Evolutionary conservation across 2,329 filamentous ascomycete genomes (phyloP).

Genomic region (Aspergillus sp.): DNA sequence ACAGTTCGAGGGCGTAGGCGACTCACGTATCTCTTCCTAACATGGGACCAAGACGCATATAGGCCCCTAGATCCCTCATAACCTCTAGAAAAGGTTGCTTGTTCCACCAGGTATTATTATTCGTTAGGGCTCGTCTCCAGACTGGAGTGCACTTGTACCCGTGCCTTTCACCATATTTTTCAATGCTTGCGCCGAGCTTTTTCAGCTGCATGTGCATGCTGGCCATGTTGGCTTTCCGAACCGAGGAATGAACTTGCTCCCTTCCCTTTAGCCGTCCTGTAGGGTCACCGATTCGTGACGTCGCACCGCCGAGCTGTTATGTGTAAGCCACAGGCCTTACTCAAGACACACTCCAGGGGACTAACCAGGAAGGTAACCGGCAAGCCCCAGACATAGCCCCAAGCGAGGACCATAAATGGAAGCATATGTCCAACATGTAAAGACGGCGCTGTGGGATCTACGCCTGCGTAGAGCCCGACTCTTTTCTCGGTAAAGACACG

Average conservation of each 20-base stretch:
- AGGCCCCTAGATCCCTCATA: slow-evolving; percentile 71
- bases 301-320: slow-evolving; percentile 51
- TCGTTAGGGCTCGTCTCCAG: slow-evolving; percentile 70
- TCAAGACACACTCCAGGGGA: background rate
- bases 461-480: slow-evolving; percentile 52
- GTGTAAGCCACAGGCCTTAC: slow-evolving; percentile 22
- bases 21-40: slow-evolving; percentile 83
- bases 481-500: slow-evolving; percentile 51
- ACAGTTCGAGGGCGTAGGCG: background rate
- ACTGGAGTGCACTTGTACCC: slow-evolving; percentile 67
- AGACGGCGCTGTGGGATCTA: slow-evolving; percentile 56
- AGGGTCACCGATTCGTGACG: slow-evolving; percentile 52
- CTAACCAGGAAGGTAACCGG: slow-evolving; percentile 51
- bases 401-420: slow-evolving; percentile 56
- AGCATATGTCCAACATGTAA: slow-evolving; percentile 57
- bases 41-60: slow-evolving; percentile 82
- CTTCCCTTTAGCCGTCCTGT: slow-evolving; percentile 49
- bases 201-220: slow-evolving; percentile 56
- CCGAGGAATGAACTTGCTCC: slow-evolving; percentile 39
- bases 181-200: slow-evolving; percentile 75
- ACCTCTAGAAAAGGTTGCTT: slow-evolving; percentile 74
- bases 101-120: slow-evolving; percentile 86
- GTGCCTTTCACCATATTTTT: slow-evolving; percentile 66
- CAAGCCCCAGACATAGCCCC: slow-evolving; percentile 55
- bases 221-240: slow-evolving; percentile 52